Evolutionary conservation across 2,329 filamentous ascomycete genomes (phyloP).

Genomic region (Cercospora citrullina): DNA sequence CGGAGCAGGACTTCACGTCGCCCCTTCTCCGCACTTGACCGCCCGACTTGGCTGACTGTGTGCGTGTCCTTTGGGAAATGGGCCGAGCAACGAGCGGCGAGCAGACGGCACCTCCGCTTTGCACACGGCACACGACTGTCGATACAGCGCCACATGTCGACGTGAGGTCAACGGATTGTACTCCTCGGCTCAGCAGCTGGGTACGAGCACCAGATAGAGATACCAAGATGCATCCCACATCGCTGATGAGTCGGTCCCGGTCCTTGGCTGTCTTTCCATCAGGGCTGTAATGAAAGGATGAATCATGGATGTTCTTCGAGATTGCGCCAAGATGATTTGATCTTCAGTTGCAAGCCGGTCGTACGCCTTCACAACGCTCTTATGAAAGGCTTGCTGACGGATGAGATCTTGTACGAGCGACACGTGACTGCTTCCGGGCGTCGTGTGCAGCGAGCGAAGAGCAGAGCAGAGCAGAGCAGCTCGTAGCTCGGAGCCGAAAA

Average conservation of each 20-base stretch:
- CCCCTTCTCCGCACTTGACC: conserved; percentile 4
- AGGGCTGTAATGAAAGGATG: background rate
- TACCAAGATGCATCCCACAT: background rate
- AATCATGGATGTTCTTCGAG: background rate
- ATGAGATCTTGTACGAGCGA: background rate
- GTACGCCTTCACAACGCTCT: background rate
- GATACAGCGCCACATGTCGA: background rate
- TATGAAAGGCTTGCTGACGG: background rate
- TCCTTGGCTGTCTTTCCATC: background rate
- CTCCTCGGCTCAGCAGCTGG: conserved; percentile 1
- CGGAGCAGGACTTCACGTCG: background rate
- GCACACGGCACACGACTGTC: background rate
- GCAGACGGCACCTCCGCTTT: conserved; percentile 10
- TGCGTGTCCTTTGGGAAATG: background rate
- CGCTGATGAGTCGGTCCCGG: background rate
- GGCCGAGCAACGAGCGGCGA: conserved; percentile 6
- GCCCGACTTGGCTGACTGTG: background rate
- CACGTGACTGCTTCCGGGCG: background rate
- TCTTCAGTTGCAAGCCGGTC: background rate
- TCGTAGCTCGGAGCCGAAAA: background rate
- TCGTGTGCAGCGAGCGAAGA: background rate
- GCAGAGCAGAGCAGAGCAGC: background rate
- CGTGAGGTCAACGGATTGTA: background rate
- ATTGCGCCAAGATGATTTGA: background rate
- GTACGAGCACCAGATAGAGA: background rate